Base-by-base conservation (phyloP, 2,329 filamentous ascomycete genomes). In the Xylaria sp. region DNA sequence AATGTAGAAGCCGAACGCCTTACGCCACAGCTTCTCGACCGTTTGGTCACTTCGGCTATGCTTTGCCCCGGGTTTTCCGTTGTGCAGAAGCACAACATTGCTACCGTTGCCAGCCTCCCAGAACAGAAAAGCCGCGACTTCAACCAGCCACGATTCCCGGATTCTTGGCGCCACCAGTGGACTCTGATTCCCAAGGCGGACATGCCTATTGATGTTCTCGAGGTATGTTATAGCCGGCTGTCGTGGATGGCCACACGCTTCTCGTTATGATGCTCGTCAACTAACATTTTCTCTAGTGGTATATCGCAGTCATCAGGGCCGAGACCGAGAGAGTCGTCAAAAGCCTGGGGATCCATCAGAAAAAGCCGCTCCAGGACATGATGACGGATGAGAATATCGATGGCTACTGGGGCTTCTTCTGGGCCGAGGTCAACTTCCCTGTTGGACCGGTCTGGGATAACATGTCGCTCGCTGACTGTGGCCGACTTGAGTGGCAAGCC, bases 1-100 rank as follows among this genome's bases (percentile, higher is more conserved):
- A 31, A 33, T 5, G 4, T n/a, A 2, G 60, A 53, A 55, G 14
- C 14, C 7, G 67, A 80, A 37, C 81, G 83, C 53, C 73, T 89
- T 19, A 87, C 79, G n/a, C 61, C 68, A 0, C 81, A 82, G 69
- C 79, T 90, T 0, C 76, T 84, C 33, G 80, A 80, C 63, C 84
- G 87, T 11, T 75, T 89, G 31, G 76, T 80, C 43, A 76, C 75
- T 9, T 78, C 84, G 1, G 82, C 82, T 19, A 80, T 89, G 76
- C 74, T 77, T 2, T 90, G 87, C 69, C 79, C 82, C 1, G 87
- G 87, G 1, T 89, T 90, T 71, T 87, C 84, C 3, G 77, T 83
- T 1, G 64, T 81, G n/a, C 84, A 86, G 78, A 89, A 89, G 75
- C 84, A 88, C 68, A 82, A 86, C 67, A 78, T 89, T 65, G 79